Evolutionary conservation across 2,329 filamentous ascomycete species (phyloP), one percentile per base, ranked within the genome.

Genomic region (Allantophomopsis cytisporea): DNA sequence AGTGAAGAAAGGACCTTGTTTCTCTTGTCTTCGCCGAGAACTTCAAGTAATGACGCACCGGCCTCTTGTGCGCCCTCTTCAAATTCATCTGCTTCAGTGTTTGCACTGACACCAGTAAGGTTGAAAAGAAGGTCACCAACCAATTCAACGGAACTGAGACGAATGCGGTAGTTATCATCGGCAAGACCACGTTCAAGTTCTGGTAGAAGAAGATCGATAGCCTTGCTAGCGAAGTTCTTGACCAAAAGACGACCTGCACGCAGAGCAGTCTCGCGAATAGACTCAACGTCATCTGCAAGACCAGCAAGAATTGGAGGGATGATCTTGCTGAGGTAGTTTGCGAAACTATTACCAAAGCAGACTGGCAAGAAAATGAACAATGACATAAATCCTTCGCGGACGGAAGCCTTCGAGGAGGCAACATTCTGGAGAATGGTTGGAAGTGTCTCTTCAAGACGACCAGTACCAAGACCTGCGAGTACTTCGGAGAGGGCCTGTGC

Each of bases 381-480:
- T 7, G 91, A 95, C 91, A 98, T 98, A 66, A 98, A 98, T 35
- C 91, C 91, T 68, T 98, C 91, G 52, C 91, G 80, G 47, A 98
- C 86, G 40, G 87, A 78, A 14, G 91, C 59, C 61, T 94, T 95
- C 49, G 81, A 76, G 52, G 89, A 96, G 50, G 86, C 80, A 48
- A 94, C 89, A 54, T 98, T 98, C 54, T 96, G 89, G 32, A 98
- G 64, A 50, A 98, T 94, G 11, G 89, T 95, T 31, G 91, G 93
- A 35, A 98, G 67, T 5, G 88, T 96, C 62, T 98, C 93, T 60
- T 98, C 91, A 49, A 98, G 66, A 49, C 91, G 83, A 38, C 82
- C 74, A 1, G 91, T 98, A 48, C 93, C 91, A 52, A 98, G 69
- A 47, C 91, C 93, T 36, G 91, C 91, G 49, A 98, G 79, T 18